Conservation (phyloP, 371 early-diverging fungal species). For the Mucor lusitanicus region DNA sequence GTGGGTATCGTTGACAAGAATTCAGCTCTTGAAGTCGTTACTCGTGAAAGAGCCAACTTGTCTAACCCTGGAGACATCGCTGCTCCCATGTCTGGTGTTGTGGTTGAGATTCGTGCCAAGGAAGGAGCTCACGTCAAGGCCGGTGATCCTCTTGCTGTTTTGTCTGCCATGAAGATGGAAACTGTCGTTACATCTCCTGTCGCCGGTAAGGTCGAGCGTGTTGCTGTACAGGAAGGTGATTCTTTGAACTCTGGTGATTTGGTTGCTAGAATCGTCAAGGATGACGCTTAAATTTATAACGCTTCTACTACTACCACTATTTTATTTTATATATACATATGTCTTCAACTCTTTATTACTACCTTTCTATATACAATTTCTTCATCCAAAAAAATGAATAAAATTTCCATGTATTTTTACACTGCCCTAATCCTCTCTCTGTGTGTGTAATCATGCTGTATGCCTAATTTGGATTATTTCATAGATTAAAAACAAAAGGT, state of each 20-base stretch:
- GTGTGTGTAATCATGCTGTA: not conserved
- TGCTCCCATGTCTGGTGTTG: conserved; percentile 92
- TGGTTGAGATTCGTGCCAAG: conserved; percentile 85
- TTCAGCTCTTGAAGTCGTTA: conserved; percentile 63
- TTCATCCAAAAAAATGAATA: not conserved
- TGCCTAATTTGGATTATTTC: not conserved
- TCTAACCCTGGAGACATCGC: conserved; percentile 79
- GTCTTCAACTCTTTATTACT: not conserved
- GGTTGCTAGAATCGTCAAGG: conserved; percentile 64
- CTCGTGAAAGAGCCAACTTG: conserved; percentile 77
- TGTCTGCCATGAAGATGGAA: conserved; percentile 98
- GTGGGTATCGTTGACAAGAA: conserved; percentile 69
- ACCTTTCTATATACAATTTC: not conserved
- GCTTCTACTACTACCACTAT: not conserved
- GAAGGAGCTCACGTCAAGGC: conserved; percentile 78
- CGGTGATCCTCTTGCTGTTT: conserved; percentile 86
- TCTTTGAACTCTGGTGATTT: conserved; percentile 81
- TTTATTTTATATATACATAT: not conserved
- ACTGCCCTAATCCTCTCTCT: not conserved
- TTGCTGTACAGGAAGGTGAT: conserved; percentile 73
- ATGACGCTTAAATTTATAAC: conserved; percentile 10
- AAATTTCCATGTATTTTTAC: not conserved
- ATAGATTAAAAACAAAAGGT: not conserved
- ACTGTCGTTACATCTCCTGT: conserved; percentile 87
- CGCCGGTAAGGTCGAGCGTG: conserved; percentile 73